Conservation (phyloP, 2,329 filamentous ascomycete species). For the Ophiostoma australiae region DNA sequence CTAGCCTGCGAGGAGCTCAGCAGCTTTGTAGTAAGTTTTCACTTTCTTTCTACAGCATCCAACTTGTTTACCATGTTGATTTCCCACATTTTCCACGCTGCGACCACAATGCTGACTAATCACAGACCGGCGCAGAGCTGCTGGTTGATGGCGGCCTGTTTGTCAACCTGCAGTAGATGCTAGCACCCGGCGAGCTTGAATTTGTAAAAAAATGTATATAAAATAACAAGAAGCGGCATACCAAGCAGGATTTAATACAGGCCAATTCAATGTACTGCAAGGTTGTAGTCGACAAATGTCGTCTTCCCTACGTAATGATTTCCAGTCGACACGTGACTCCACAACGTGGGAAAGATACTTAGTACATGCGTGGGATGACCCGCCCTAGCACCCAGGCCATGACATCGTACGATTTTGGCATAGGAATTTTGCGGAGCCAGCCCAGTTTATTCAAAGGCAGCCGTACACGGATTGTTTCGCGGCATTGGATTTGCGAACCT, state of each 20-base stretch:
- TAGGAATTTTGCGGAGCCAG: constrained; percentile 17
- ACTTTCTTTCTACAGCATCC: not conserved
- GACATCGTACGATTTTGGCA: constrained; percentile 18
- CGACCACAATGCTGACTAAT: constrained; percentile 5
- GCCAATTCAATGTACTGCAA: not conserved
- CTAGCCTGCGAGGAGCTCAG: constrained; percentile 61
- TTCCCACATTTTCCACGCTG: too few relatives aligned
- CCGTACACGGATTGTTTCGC: constrained; percentile 1
- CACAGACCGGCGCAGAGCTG: constrained; percentile 58
- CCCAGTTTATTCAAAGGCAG: not conserved
- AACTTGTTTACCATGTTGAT: not conserved
- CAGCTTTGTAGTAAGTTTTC: constrained; percentile 47
- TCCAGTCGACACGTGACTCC: constrained; percentile 8
- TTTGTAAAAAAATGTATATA: not conserved
- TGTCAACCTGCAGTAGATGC: constrained; percentile 60
- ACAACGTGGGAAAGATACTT: not conserved
- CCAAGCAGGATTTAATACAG: too few relatives aligned
- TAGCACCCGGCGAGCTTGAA: not conserved
- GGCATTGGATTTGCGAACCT: not conserved
- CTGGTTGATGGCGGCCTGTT: constrained; percentile 70
- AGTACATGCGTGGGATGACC: not conserved
- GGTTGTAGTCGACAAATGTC: not conserved
- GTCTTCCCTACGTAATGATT: not conserved
- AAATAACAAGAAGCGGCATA: too few relatives aligned
- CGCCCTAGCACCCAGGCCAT: not conserved